Conservation (phyloP, 208 protist genomes). For the Strigomonas galati region DNA sequence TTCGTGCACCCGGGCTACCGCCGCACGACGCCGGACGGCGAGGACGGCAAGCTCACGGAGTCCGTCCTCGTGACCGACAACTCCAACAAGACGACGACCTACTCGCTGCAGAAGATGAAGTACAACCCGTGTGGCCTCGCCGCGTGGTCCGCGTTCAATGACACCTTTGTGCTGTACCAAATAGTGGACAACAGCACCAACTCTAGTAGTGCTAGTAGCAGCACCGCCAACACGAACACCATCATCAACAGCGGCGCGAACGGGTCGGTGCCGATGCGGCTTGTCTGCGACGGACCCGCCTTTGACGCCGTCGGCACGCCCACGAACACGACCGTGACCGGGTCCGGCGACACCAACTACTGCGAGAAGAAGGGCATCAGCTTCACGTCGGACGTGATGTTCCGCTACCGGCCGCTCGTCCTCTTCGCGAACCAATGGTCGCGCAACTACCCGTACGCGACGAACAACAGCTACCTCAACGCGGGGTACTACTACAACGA, state of each 20-base stretch:
- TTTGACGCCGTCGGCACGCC: constrained; percentile 50
- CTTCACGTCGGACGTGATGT: constrained; percentile 86
- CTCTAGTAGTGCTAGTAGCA: constrained; percentile 3
- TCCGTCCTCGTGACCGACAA: constrained; percentile 20
- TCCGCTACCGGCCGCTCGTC: constrained; percentile 77
- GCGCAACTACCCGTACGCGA: constrained; percentile 57
- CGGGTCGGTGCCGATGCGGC: constrained; percentile 23
- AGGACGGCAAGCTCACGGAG: constrained; percentile 10
- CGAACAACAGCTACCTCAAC: constrained; percentile 68
- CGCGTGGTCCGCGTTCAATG: constrained; percentile 96
- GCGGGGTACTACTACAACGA: constrained; percentile 85
- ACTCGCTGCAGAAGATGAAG: constrained; percentile 32
- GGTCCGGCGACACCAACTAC: constrained; percentile 40
- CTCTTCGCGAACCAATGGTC: constrained; percentile 57
- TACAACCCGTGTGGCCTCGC: constrained; percentile 96
- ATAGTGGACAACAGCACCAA: constrained; percentile 2
- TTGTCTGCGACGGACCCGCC: constrained; percentile 75
- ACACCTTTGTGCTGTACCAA: constrained; percentile 79
- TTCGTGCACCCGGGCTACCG: constrained; percentile 36
- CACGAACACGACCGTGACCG: constrained; percentile 32
- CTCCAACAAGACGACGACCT: constrained; percentile 7
- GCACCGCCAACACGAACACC: neutral
- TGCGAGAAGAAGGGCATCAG: constrained; percentile 86
- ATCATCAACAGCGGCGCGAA: constrained; percentile 17
- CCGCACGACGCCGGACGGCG: neutral